Conservation (phyloP, 164 flowering plant genomes). For the Piper betle region DNA sequence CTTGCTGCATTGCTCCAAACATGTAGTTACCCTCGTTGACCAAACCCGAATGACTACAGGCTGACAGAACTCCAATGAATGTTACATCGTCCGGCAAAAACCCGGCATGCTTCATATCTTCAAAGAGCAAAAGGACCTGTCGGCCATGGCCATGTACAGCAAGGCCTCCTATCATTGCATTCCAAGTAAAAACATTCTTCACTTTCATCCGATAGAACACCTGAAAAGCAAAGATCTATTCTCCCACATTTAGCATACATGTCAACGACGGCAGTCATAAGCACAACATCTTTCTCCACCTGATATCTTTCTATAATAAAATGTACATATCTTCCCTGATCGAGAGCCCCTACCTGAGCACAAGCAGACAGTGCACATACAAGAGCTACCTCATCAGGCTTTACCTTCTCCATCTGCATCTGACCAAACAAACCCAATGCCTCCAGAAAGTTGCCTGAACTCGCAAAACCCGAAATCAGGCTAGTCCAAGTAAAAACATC, state of each 20-base stretch:
- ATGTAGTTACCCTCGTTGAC: constrained; percentile 15
- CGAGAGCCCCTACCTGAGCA: constrained; percentile 28
- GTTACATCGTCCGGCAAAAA: constrained; percentile 25
- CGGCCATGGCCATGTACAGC: constrained; percentile 25
- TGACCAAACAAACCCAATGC: constrained; percentile 14
- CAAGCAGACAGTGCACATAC: constrained; percentile 26
- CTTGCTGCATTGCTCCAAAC: constrained; percentile 17
- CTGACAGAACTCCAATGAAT: constrained; percentile 23
- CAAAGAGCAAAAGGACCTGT: constrained; percentile 16
- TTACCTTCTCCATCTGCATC: constrained; percentile 15
- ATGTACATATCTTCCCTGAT: constrained; percentile 24
- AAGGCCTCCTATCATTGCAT: constrained; percentile 26
- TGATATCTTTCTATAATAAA: constrained; percentile 9
- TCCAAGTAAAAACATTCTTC: constrained; percentile 24
- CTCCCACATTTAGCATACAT: constrained; percentile 85
- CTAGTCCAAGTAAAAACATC: constrained; percentile 10
- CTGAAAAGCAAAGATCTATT: constrained; percentile 23
- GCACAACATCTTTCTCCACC: constrained; percentile 14
- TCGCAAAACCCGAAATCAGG: constrained; percentile 18
- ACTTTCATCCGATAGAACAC: constrained; percentile 16
- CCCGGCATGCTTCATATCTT: constrained; percentile 12
- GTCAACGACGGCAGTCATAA: constrained; percentile 36
- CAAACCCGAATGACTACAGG: constrained; percentile 29
- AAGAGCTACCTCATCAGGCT: constrained; percentile 20
- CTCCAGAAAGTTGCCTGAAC: constrained; percentile 16